Evolutionary conservation across 768 basidiomycete species (phyloP).

Genomic region (Candolleomyces efflorescens): DNA sequence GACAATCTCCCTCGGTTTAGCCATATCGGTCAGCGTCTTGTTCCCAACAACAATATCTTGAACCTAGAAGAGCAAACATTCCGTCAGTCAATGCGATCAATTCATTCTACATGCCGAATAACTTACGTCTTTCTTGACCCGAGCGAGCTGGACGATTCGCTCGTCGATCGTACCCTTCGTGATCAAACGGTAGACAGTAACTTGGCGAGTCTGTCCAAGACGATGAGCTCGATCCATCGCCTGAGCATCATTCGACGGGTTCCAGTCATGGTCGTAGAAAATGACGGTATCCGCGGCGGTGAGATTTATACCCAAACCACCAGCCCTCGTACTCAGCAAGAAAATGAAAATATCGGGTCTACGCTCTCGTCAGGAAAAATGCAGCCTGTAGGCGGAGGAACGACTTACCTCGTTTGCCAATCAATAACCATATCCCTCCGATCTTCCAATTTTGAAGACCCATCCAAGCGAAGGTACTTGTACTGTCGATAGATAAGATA

Average conservation of each 20-base stretch:
- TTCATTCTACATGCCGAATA: neutral
- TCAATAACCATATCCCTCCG: slow-evolving; percentile 98
- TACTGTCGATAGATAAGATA: slow-evolving; percentile 96
- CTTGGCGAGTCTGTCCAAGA: slow-evolving; percentile 93
- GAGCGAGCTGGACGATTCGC: slow-evolving; percentile 92
- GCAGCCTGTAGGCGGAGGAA: neutral
- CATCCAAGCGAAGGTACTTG: slow-evolving; percentile 91
- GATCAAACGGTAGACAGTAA: slow-evolving; percentile 93
- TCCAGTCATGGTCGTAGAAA: slow-evolving; percentile 96
- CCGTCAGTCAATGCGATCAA: slow-evolving; percentile 4
- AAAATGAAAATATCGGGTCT: slow-evolving; percentile 90
- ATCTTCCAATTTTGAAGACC: slow-evolving; percentile 92
- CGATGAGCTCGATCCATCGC: slow-evolving; percentile 99
- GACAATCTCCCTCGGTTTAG: slow-evolving; percentile 95
- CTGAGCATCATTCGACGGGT: slow-evolving; percentile 96
- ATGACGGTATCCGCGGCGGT: slow-evolving; percentile 95
- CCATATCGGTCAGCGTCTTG: slow-evolving; percentile 89
- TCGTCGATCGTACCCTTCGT: slow-evolving; percentile 95
- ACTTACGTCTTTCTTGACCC: slow-evolving; percentile 93
- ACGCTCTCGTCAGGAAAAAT: neutral
- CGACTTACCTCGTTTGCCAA: slow-evolving; percentile 89
- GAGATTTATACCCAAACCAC: slow-evolving; percentile 94
- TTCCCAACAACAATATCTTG: slow-evolving; percentile 99
- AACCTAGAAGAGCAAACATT: slow-evolving; percentile 48
- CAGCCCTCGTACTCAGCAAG: slow-evolving; percentile 89